Evolutionary conservation across 805 yeast species (phyloP).

Genomic region (Pichia cabralensis): DNA sequence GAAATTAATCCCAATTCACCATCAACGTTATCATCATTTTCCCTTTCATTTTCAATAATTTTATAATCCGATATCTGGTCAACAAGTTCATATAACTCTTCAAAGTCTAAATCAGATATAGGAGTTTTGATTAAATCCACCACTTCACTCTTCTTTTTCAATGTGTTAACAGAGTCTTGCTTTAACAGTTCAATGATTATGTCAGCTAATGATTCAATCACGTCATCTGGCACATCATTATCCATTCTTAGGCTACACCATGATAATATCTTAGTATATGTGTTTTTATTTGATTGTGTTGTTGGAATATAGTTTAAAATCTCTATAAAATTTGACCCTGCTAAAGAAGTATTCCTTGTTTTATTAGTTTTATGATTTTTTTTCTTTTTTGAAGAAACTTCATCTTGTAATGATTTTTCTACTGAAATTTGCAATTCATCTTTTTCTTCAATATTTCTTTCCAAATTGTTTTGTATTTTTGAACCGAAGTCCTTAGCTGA

Average conservation of each 20-base stretch:
- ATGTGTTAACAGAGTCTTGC: slow-evolving; percentile 33
- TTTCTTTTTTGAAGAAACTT: background rate
- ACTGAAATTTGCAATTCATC: slow-evolving; percentile 6
- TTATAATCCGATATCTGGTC: slow-evolving; percentile 43
- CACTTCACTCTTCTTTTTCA: slow-evolving; percentile 37
- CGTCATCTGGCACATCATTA: slow-evolving; percentile 67
- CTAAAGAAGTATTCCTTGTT: slow-evolving; percentile 17
- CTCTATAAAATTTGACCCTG: slow-evolving; percentile 32
- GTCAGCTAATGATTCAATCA: slow-evolving; percentile 64
- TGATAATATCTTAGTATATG: slow-evolving; percentile 47
- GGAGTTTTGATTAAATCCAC: slow-evolving; percentile 37
- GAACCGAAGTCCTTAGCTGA: slow-evolving; percentile 58
- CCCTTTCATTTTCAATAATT: slow-evolving; percentile 9
- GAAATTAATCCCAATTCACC: slow-evolving; percentile 26
- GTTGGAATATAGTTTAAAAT: slow-evolving; percentile 55
- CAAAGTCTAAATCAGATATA: slow-evolving; percentile 35
- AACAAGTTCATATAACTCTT: slow-evolving; percentile 34
- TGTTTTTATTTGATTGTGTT: slow-evolving; percentile 37
- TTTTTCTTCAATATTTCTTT: slow-evolving; percentile 13
- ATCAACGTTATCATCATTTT: slow-evolving; percentile 19
- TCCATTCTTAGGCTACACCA: slow-evolving; percentile 51
- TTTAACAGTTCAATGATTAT: slow-evolving; percentile 46
- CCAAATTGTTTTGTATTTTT: slow-evolving; percentile 10
- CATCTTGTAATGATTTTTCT: background rate
- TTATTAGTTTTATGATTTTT: slow-evolving; percentile 8